Evolutionary conservation across 352 stramenopile genomes (phyloP).

Genomic region (Phytophthora meadii): DNA sequence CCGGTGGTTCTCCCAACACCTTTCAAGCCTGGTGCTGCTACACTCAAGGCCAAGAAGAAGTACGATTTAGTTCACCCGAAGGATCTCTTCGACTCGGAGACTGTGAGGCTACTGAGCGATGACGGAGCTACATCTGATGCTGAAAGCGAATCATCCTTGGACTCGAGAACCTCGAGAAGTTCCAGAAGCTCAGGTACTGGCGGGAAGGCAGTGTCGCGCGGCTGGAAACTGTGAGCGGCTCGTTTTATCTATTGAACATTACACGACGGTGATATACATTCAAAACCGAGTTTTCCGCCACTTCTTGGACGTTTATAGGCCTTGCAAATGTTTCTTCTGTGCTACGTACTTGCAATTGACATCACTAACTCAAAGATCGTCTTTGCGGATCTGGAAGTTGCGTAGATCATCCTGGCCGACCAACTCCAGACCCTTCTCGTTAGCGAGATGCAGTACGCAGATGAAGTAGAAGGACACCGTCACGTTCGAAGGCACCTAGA

Average conservation of each 20-base stretch:
- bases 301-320: constrained; percentile 16
- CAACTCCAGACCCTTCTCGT: constrained; percentile 97
- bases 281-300: constrained; percentile 25
- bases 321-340: constrained; percentile 22
- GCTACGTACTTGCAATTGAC: constrained; percentile 13
- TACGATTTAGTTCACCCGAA: constrained; percentile 30
- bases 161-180: constrained; percentile 27
- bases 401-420: constrained; percentile 75
- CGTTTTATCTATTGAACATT: constrained; percentile 40
- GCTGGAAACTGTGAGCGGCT: constrained; percentile 56
- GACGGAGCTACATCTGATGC: constrained; percentile 38
- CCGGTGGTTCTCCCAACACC: constrained; percentile 81
- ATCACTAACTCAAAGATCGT: constrained; percentile 27
- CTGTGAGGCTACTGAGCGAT: constrained; percentile 55
- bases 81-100: constrained; percentile 58
- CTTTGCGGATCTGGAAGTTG: constrained; percentile 78
- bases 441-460: constrained; percentile 98
- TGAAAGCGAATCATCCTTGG: constrained; percentile 31
- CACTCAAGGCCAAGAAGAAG: constrained; percentile 68
- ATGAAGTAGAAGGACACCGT: constrained; percentile 99
- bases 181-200: constrained; percentile 22
- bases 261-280: constrained; percentile 37
- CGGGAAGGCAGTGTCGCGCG: constrained; percentile 43
- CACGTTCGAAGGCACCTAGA: constrained; percentile 91
- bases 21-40: constrained; percentile 79